A percentile compares a stretch with the other conserved stretches of the same genome.
Conservation (phyloP, 441 rosid genomes). For the Syzygium syzygioides region DNA sequence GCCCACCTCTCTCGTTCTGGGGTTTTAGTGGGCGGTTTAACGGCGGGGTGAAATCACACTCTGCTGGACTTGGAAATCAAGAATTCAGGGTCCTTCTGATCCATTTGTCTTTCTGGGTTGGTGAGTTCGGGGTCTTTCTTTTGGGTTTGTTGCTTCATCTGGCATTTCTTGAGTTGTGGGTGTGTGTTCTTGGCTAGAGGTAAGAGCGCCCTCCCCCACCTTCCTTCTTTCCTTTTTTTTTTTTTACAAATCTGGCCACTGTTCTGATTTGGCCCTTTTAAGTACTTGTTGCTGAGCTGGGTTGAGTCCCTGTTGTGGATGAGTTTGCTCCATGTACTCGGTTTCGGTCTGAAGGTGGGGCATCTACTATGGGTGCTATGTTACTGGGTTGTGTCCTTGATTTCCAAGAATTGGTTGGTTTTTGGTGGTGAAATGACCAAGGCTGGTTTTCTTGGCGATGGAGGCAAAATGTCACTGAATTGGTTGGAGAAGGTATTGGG, state of each 20-base stretch:
- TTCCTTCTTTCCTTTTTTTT: not conserved
- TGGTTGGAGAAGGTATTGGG: conserved; percentile 49
- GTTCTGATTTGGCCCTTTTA: not conserved
- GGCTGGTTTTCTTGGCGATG: conserved; percentile 41
- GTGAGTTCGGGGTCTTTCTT: not conserved
- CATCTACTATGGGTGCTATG: not conserved
- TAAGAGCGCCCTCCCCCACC: not conserved
- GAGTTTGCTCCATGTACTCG: not conserved
- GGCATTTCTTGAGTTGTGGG: not conserved
- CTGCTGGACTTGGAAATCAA: not conserved
- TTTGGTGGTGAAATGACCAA: conserved; percentile 50
- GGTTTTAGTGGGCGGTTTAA: not conserved
- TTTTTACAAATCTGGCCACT: not conserved
- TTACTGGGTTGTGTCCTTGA: conserved; percentile 15
- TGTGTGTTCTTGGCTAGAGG: not conserved
- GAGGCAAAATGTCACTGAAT: conserved; percentile 48
- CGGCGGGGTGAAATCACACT: not conserved
- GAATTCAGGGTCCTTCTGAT: conserved; percentile 7
- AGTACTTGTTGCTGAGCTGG: not conserved
- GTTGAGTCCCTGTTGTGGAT: not conserved
- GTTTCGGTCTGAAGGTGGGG: not conserved
- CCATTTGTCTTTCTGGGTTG: not conserved
- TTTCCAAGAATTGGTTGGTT: conserved; percentile 59
- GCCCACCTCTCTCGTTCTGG: not conserved
- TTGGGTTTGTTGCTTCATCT: not conserved